phyloP scores from a whole-genome alignment of 2,329 filamentous ascomycete species.

The Blastomyces parvus region DNA sequence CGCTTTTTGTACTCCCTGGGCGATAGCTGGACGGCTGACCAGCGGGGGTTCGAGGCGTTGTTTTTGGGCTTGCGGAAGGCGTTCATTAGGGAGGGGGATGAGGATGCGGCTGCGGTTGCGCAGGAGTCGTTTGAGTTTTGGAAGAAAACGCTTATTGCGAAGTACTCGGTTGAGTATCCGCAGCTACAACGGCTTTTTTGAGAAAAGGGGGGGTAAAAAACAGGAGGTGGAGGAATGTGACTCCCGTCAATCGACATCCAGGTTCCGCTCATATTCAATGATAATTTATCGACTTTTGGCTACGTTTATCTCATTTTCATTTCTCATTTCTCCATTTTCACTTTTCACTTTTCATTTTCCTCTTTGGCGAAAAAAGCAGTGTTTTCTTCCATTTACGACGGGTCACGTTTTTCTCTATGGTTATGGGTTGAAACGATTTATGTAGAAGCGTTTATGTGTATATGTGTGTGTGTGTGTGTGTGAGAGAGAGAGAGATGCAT shows the following conservation, averaged over 20 bases:
- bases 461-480: neutral
- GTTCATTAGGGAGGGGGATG: constrained; percentile 4
- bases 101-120: neutral
- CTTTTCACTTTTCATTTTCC: neutral
- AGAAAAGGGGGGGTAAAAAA: neutral
- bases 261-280: neutral
- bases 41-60: constrained; percentile 4
- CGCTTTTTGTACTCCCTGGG: constrained; percentile 4
- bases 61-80: constrained; percentile 6
- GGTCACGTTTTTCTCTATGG: neutral
- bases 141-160: constrained; percentile 3
- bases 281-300: neutral
- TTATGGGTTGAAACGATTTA: neutral
- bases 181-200: constrained; percentile 7
- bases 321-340: neutral
- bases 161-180: constrained; percentile 6
- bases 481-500: neutral
- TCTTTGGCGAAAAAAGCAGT: neutral
- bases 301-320: neutral
- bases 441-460: neutral
- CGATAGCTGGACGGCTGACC: constrained; percentile 7
- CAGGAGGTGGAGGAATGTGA: neutral
- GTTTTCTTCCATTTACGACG: neutral
- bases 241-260: neutral
- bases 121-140: constrained; percentile 6